Base-by-base conservation (phyloP, 371 early-diverging fungal species). In the Entomophthora muscae region DNA sequence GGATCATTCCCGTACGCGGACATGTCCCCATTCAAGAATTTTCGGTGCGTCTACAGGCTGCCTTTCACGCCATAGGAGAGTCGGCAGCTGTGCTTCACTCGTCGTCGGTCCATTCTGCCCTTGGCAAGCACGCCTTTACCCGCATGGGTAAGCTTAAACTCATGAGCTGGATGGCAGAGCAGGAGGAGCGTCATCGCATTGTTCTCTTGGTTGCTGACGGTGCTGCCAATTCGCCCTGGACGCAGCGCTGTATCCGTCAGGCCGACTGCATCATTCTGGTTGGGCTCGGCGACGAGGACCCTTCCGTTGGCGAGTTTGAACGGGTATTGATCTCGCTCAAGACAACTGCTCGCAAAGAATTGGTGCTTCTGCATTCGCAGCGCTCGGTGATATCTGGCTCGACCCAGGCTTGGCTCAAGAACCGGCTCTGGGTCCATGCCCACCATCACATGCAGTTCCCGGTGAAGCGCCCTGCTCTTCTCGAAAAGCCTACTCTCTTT, bases 381-480 rank as follows among this genome's bases (percentile, higher is more conserved):
- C 80, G 91, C 55, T 70, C 74, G 42, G 88, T 90, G 65, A 68
- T 77, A 1, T 81, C 88, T 0, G 95, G 96, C 1, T 77, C 82
- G 22, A 94, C 98, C 1, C 88, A 86, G 54, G 76, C 76, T 32
- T 98, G 97, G 97, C 75, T 98, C 29, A 90, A 91, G 77, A 84
- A 81, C 65, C 81, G 98, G 53, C 71, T 84, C 10, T 96, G 97
- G 97, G 85, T 96, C 30, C 94, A 94, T 67, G 89, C 90, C 0
- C 94, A 98, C 72, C 96, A 95, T 70, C 97, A 98, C 72, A 80
- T 97, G 13, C 91, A 88, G 67, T 93, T 94, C 92, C 81, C 85
- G 0, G 72, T 84, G 72, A 61, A 61, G 61, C 31, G 61, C 3
- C 61, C 32, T 7, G 61, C n/a, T 5, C 5, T 33, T 7, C 3